Evolutionary conservation across 2,329 filamentous ascomycete species (phyloP), one percentile per base, ranked within the genome.

Genomic region (Phialocephala sp.): DNA sequence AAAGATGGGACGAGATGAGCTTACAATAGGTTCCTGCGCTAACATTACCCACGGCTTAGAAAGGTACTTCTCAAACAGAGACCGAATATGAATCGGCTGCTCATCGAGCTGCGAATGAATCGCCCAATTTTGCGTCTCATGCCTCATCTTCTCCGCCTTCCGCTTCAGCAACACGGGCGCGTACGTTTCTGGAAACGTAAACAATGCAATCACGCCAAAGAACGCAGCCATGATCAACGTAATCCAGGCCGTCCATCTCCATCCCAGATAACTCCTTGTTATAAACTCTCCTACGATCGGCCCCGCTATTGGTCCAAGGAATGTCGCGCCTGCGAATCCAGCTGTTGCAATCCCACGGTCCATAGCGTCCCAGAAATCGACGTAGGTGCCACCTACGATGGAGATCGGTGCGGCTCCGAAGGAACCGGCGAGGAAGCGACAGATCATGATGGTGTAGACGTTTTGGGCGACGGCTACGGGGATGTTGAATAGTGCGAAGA

Each of bases 311-410:
- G 73, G 78, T 0, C 79, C 79, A 27, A 80, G 66, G 8, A 79
- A 74, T 1, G 77, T 76, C 0, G 76, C 76, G 8, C 74, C 72
- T 32, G 87, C 85, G 72, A 91, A 92, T 0, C 85, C 84, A 0
- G 88, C 86, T 76, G 91, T 87, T 1, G 89, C 89, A 12, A 86
- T 83, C 4, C 88, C 89, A 63, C 89, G 81, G 72, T 87, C 77
- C 0, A 85, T 82, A 0, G 88, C 81, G 0, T 82, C 77, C 77
- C 82, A 91, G 47, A 92, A 79, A 76, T 92, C 90, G 22, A 85
- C 87, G 9, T 91, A 74, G 0, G 90, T 88, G 41, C 84, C 85
- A 14, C 81, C 82, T 0, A 83, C 78, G 60, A 87, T 81, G 0
- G 81, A 80, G 3, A 86, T 75, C 2, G 83, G 79, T 1, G 83